Evolutionary conservation across 148 eudicot genomes (phyloP), one percentile per base, ranked within the genome.

Genomic region (Rhododendron molle): DNA sequence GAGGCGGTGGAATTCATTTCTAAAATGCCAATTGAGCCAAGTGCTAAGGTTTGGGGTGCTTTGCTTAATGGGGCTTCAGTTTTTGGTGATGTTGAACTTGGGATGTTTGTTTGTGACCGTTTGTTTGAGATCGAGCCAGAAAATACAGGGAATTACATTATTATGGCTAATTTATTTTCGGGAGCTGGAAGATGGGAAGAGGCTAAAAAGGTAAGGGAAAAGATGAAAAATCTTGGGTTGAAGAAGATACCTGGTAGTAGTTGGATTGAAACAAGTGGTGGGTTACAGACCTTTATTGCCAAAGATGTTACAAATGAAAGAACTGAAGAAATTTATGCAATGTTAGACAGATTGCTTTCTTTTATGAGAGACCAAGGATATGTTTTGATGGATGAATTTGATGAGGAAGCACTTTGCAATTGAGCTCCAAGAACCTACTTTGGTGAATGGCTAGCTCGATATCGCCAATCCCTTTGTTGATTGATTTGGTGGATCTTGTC

Each of bases 151-250:
- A 92, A 89, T 72, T 91, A 88, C 71, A 46, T 89, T 40, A 84
- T 93, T 65, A 87, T 93, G 95, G 93, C 92, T 7, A 93, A 93
- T 87, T 60, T 93, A 56, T 91, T 85, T 83, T 90, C 92, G 15
- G 85, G 81, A 86, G 92, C 92, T 85, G 90, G 92, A 23, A 90
- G 87, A 83, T 93, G 93, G 92, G 91, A 90, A 78, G 93, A 93
- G 81, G 95, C 95, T 47, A 86, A 91, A 80, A 86, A 65, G 50
- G 79, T 90, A 23, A 87, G 93, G 79, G 85, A 85, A 83, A 89
- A 78, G 77, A 80, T 93, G 90, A 85, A 73, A 30, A 81, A 49
- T 67, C 80, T 83, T 50, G 91, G 93, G 54, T 87, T 91, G 86
- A 89, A 91, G 86, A 91, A 93, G 86, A 85, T 90, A 73, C 67